Evolutionary conservation across 345 rosid genomes (phyloP), one percentile per base, ranked within the genome.

Genomic region (Gossypium raimondii): DNA sequence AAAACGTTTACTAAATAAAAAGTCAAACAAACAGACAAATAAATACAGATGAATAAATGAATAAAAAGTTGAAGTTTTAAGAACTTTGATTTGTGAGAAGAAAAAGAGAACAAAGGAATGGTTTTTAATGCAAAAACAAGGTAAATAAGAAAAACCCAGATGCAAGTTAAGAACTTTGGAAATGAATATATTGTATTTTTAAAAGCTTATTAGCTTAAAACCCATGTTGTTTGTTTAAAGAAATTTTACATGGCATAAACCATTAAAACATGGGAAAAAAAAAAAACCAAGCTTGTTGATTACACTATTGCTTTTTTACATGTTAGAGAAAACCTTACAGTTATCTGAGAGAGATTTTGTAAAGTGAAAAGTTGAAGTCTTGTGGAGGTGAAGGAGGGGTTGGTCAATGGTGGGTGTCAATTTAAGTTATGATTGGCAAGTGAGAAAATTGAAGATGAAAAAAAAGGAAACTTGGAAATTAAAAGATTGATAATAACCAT

Each of bases 81-180:
- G 62, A 41, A 9, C 69, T 9, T n/a, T 18, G 11, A 12, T 9
- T 0, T 9, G 18, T 38, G 14, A n/a, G 25, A 41, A n/a, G 43
- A 45, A n/a, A 41, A 1, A 13, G 14, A 14, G 2, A 45, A 13
- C 50, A 64, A 64, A 64, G 69, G 8, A 64, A 41, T 3, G 7
- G 18, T 41, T 41, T 63, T 43, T 41, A 64, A 41, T 18, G 69
- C 48, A 41, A 9, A 47, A 43, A n/a, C 13, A 41, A 14, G 20
- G 25, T 41, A 9, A 41, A 10, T n/a, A 41, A n/a, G 51, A 41
- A 64, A 64, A 20, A n/a, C 69, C 69, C 50, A 64, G 51, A 41
- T 4, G 69, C 69, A 64, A 64, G 69, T 64, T 64, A 41, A 64
- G 69, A 64, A 64, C 69, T 9, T 64, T 64, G 51, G 13, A 34